Base-by-base conservation (phyloP, 225 moss, liverwort and hornwort genomes). In the Sphagnum contortum region DNA sequence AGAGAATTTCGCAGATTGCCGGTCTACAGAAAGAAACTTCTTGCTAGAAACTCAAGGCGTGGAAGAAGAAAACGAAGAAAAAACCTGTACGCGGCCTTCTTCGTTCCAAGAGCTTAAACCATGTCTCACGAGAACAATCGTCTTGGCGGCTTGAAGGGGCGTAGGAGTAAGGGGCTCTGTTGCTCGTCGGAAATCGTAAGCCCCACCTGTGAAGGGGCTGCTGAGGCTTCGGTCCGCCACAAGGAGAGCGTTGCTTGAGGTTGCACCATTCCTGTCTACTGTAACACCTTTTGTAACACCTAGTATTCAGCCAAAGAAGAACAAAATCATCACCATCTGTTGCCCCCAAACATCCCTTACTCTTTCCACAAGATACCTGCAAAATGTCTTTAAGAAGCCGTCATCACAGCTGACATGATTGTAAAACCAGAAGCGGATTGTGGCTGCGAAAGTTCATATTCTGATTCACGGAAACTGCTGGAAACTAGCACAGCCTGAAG, bases 21-120 rank as follows among this genome's bases (percentile, higher is more conserved):
- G 29, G 29, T 29, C 29, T 29, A 29, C 29, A 29, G 29, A 29
- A 29, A 29, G 29, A 29, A 29, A 29, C 29, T 29, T 29, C 29
- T 29, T 29, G 29, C 29, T 64, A 49, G n/a, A 51, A 49, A 50
- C 51, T 48, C 64, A 14, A 64, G 64, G 29, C 29, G 29, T 29
- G 0, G 64, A 64, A 49, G 49, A 49, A 47, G 50, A 29, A 10
- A 51, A 5, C 48, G 4, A 5, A 49, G 49, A 52, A 64, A 70
- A 55, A 66, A 81, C 89, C 79, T 91, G 91, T 45, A 91, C 86
- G 44, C 91, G 91, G 45, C 86, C 79, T 70, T 91, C 86, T 14
- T 71, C 65, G 54, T 91, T 91, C 91, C 91, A 91, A 62, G 79
- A 74, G 72, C 91, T 91, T 9, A 88, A 88, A n/a, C 91, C 91